phyloP scores from a whole-genome alignment of 306 rosid species.

The Prunus mira region DNA sequence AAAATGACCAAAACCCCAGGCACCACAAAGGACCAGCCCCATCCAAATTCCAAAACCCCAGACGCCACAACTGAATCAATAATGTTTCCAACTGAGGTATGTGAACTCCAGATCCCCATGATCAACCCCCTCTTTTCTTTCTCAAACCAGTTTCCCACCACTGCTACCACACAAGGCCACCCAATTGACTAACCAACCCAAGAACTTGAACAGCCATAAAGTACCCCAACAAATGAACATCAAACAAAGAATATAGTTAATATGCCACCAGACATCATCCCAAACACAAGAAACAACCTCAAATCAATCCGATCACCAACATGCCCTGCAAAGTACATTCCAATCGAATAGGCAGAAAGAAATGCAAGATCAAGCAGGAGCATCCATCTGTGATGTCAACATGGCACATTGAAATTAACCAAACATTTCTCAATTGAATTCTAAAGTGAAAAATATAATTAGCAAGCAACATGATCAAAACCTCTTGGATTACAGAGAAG shows the following conservation, averaged over 20 bases:
- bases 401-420: too few relatives aligned
- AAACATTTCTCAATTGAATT: too few relatives aligned
- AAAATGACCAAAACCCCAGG: constrained; percentile 73
- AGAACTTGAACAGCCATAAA: constrained; percentile 66
- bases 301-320: constrained; percentile 73
- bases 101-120: constrained; percentile 89
- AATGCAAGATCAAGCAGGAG: constrained; percentile 67
- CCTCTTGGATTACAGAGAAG: too few relatives aligned
- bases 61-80: constrained; percentile 79
- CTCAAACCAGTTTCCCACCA: constrained; percentile 85
- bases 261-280: constrained; percentile 88
- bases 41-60: constrained; percentile 68
- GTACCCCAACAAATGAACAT: constrained; percentile 68
- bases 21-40: constrained; percentile 97
- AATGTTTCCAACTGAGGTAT: constrained; percentile 87
- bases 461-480: too few relatives aligned
- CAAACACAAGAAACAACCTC: constrained; percentile 79
- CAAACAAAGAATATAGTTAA: constrained; percentile 67
- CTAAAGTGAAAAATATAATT: too few relatives aligned
- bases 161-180: constrained; percentile 96
- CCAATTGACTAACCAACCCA: constrained; percentile 91
- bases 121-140: constrained; percentile 82
- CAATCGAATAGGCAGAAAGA: constrained; percentile 65
- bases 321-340: constrained; percentile 87
- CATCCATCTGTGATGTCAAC: too few relatives aligned